Evolutionary conservation across 306 rosid genomes (phyloP), one percentile per base, ranked within the genome.

Genomic region (Sicyos baderoa): DNA sequence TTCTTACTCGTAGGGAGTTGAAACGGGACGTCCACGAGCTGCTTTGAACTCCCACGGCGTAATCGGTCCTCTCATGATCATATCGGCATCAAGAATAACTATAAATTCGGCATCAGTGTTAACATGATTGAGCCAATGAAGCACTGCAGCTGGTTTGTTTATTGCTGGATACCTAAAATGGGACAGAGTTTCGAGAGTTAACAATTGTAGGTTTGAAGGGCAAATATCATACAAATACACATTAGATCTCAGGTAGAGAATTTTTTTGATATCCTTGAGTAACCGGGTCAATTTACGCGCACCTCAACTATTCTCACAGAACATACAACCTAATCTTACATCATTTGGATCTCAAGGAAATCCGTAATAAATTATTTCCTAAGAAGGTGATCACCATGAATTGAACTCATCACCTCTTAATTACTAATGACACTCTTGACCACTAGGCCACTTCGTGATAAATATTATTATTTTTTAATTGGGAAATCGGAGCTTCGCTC

Each of bases 21-120:
- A 93, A 81, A 90, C 97, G 27, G 99, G 97, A 53, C 32, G 88
- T 55, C 99, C 91, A 62, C 86, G 89, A 68, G 84, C 84, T 70
- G 97, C 99, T 74, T 90, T 90, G 85, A 93, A 93, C 75, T 93
- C 99, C 99, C 99, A 93, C 2, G 96, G 97, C 25, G 97, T 93
- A 60, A 93, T 88, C 54, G 99, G 85, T 70, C 99, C 97, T 82
- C 97, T 90, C 84, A 93, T 13, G 79, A 93, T 86, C 99, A 93
- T 93, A 78, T 93, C 99, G 58, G 99, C 97, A 79, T 93, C 99
- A 78, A 93, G 99, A 77, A 93, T 93, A 51, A 93, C 99, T 74
- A 93, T 85, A 77, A 76, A 93, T 79, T 93, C 99, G 42, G 99
- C 99, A 79, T 93, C 97, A 6, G 75, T 79, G 71, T 77, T 75